phyloP scores from a whole-genome alignment of 345 rosid species.

The Hirschfeldia incana region DNA sequence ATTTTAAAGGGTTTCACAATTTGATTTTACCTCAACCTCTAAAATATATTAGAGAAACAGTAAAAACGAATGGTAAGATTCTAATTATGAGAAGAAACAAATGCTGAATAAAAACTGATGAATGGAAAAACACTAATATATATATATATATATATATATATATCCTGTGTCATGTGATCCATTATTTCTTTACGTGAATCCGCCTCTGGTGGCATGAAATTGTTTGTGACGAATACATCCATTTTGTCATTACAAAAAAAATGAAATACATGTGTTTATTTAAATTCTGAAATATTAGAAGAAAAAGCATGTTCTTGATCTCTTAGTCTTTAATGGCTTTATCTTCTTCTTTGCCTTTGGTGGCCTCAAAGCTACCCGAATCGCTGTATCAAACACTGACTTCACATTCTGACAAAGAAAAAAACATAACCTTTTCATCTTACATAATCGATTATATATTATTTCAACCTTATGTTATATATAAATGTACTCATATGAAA shows the following conservation, averaged over 20 bases:
- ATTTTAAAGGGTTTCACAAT: too few species aligned
- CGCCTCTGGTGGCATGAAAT: neutral
- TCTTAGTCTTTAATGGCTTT: conserved; percentile 36
- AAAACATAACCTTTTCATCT: too few species aligned
- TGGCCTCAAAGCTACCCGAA: conserved; percentile 64
- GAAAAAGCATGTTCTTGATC: conserved; percentile 48
- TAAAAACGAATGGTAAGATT: too few species aligned
- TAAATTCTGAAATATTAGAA: conserved; percentile 35
- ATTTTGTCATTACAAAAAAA: neutral
- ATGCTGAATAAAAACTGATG: too few species aligned
- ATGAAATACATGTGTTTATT: neutral
- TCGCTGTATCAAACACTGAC: conserved; percentile 71
- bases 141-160: too few species aligned
- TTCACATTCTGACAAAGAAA: conserved; percentile 53
- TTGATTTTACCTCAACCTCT: too few species aligned
- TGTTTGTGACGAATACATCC: neutral
- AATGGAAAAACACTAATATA: too few species aligned
- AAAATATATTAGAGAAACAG: too few species aligned
- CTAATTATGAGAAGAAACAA: too few species aligned
- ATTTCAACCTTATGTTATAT: neutral
- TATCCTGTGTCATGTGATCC: too few species aligned
- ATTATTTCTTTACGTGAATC: too few species aligned
- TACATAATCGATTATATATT: neutral
- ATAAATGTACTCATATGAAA: neutral
- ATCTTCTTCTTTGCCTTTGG: conserved; percentile 64